Evolutionary conservation across 2,329 filamentous ascomycete species (phyloP).

Genomic region (Colletotrichum melonis): DNA sequence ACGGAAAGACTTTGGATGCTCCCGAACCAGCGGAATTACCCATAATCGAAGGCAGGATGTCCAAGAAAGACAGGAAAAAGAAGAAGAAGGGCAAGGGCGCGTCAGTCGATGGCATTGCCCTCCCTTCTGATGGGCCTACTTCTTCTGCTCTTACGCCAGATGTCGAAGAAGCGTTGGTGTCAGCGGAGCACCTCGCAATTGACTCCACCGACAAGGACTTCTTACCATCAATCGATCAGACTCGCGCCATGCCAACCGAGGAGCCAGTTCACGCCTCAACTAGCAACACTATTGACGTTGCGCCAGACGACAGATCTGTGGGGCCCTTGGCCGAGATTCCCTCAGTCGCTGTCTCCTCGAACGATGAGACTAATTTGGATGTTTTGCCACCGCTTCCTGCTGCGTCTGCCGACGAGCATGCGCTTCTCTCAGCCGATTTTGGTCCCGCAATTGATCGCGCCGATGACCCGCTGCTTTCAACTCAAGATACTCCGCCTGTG

Average conservation of each 20-base stretch:
- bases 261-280: not conserved
- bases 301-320: not conserved
- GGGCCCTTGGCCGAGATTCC: not conserved
- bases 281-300: not conserved
- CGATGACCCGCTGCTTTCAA: not conserved
- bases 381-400: not conserved
- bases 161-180: not conserved
- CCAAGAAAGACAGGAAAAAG: conserved; percentile 48
- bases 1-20: conserved; percentile 12
- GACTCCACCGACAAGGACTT: not conserved
- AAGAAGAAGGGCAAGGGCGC: conserved; percentile 38
- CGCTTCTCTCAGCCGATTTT: not conserved
- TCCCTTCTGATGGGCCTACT: not conserved
- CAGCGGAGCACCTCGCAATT: not conserved
- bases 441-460: not conserved
- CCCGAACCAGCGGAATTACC: not conserved
- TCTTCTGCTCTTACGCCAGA: not conserved
- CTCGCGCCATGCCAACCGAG: not conserved
- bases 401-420: not conserved
- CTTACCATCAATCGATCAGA: not conserved
- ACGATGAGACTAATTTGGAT: not conserved
- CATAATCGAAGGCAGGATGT: conserved; percentile 36
- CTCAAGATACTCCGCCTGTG: not conserved
- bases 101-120: not conserved
- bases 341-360: not conserved